These are phyloP conservation scores for Talaromyces adpressus DNA, from an alignment of 495 filamentous ascomycete species.

Conservation along the genomic window DNA sequence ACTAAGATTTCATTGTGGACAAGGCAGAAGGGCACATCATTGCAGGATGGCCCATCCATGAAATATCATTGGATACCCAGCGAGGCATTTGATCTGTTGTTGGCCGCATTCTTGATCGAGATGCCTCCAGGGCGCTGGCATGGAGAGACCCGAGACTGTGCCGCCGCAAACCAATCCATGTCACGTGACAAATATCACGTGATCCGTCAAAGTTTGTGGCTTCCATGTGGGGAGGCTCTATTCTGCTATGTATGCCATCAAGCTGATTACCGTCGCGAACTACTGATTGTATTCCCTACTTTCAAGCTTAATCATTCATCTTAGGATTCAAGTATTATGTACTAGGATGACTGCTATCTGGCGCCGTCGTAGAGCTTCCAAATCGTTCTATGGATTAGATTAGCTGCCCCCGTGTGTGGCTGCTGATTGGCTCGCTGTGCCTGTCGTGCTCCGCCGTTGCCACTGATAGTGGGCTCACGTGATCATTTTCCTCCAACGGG, in stretches of 20 bases:
- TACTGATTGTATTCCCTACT: background rate
- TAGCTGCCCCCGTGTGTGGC: no score
- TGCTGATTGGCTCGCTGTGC: background rate
- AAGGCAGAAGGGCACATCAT: background rate
- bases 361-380: background rate
- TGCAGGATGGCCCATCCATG: no score
- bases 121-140: background rate
- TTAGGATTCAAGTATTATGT: background rate
- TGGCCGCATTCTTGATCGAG: background rate
- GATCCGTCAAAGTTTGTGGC: no score
- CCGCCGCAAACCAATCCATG: background rate
- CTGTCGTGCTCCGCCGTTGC: background rate
- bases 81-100: background rate
- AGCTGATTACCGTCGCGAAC: background rate
- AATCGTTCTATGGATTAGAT: background rate
- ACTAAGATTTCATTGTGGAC: background rate
- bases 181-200: no score
- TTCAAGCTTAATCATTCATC: background rate
- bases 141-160: background rate
- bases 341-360: background rate
- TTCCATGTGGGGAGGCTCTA: no score
- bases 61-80: no score
- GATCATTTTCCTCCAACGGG: conserved; percentile 3
- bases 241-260: background rate
- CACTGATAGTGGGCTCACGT: background rate